These are phyloP conservation scores for Phyllosticta citrichinensis DNA, from an alignment of 2,329 filamentous ascomycete genomes.

Conservation along the genomic window DNA sequence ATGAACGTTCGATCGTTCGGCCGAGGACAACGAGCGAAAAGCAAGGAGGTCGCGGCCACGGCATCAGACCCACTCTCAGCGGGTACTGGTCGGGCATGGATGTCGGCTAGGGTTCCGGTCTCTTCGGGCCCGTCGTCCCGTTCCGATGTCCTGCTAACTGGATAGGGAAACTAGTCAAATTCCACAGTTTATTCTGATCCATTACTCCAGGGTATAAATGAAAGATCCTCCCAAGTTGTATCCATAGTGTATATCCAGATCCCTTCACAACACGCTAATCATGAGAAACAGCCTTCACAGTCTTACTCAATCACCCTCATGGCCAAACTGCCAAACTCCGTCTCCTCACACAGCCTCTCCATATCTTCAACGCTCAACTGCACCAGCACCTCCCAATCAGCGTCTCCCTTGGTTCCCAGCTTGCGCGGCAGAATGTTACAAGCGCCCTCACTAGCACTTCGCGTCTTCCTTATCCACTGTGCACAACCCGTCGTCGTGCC, in stretches of 20 bases:
- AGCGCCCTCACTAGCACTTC: not conserved
- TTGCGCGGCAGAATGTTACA: not conserved
- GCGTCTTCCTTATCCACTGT: constrained; percentile 1
- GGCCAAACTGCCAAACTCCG: not conserved
- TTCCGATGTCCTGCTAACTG: too few species aligned
- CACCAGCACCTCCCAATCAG: not conserved
- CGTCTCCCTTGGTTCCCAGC: not conserved
- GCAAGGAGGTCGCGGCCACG: too few species aligned
- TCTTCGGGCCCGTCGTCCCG: too few species aligned
- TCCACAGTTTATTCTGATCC: too few species aligned
- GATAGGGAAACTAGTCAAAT: too few species aligned
- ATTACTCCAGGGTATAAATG: too few species aligned
- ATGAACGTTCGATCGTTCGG: not conserved
- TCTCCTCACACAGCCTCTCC: not conserved
- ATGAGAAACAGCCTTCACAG: not conserved
- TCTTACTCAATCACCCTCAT: not conserved
- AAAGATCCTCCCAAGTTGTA: too few species aligned
- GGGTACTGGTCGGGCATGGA: too few species aligned
- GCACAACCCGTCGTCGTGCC: not conserved
- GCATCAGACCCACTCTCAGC: too few species aligned
- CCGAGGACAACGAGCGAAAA: not conserved
- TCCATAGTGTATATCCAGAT: too few species aligned
- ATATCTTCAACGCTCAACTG: not conserved
- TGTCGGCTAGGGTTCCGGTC: too few species aligned
- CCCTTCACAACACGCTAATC: not conserved